phyloP scores from a whole-genome alignment of 2,329 filamentous ascomycete species.

The Cordyceps militaris region DNA sequence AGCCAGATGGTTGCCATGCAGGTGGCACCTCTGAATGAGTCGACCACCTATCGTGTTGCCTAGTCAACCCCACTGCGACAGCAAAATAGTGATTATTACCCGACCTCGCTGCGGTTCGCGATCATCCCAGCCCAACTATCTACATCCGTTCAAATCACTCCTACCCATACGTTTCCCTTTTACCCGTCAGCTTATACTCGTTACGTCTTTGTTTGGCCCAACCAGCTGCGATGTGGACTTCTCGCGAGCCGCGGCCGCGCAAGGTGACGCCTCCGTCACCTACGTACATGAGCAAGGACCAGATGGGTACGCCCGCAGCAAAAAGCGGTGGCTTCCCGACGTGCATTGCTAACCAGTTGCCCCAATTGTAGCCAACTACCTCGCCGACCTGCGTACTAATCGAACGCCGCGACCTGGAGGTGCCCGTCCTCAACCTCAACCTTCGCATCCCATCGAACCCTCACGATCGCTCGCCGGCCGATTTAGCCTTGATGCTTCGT shows the following conservation, averaged over 20 bases:
- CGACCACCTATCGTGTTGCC: constrained; percentile 18
- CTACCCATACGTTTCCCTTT: background rate
- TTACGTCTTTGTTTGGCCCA: constrained; percentile 22
- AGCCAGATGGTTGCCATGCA: constrained; percentile 8
- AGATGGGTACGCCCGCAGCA: constrained; percentile 46
- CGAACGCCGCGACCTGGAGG: constrained; percentile 62
- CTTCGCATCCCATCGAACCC: constrained; percentile 29
- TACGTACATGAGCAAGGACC: constrained; percentile 59
- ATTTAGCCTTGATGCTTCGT: constrained; percentile 25
- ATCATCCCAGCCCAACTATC: constrained; percentile 9
- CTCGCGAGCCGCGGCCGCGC: constrained; percentile 32
- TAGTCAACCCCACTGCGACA: constrained; percentile 20
- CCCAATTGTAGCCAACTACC: constrained; percentile 53
- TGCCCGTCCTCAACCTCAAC: constrained; percentile 60
- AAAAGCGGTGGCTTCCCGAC: constrained; percentile 2
- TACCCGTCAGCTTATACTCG: background rate
- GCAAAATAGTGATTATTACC: constrained; percentile 6
- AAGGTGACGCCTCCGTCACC: constrained; percentile 56
- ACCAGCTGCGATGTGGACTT: constrained; percentile 24
- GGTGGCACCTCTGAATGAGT: background rate
- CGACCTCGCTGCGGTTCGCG: constrained; percentile 8
- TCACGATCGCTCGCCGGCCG: constrained; percentile 24
- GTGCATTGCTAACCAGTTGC: constrained; percentile 16
- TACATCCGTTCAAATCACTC: background rate
- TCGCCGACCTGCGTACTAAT: constrained; percentile 63